These are phyloP conservation scores for Amanita rimosa DNA, from an alignment of 768 basidiomycete species.

Conservation along the genomic window DNA sequence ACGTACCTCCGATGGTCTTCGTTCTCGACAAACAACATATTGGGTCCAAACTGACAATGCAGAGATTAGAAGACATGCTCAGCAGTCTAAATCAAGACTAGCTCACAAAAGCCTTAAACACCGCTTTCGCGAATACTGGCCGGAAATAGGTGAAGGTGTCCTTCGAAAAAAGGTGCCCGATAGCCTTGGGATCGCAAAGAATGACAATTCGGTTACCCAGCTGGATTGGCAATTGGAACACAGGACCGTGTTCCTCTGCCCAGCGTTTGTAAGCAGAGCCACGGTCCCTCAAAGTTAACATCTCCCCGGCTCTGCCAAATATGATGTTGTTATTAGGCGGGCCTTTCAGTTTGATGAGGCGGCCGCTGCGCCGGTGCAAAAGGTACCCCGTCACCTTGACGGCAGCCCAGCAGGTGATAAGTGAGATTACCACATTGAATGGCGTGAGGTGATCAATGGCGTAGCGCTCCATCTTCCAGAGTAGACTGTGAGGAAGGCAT, in stretches of 20 bases:
- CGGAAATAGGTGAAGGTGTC: constrained; percentile 40
- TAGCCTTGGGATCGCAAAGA: constrained; percentile 37
- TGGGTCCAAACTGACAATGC: constrained; percentile 26
- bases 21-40: constrained; percentile 28
- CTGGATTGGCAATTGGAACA: constrained; percentile 25
- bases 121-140: constrained; percentile 19
- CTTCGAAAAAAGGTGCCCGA: constrained; percentile 35
- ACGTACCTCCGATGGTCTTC: constrained; percentile 35
- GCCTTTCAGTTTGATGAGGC: constrained; percentile 25
- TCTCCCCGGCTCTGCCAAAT: constrained; percentile 24
- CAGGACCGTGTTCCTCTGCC: constrained; percentile 36
- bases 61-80: neutral
- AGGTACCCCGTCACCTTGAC: neutral
- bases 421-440: neutral
- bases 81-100: too few relatives aligned
- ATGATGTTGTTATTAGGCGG: constrained; percentile 30
- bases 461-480: neutral
- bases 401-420: neutral
- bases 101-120: constrained; percentile 29
- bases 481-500: neutral
- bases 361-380: neutral
- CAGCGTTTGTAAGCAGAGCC: constrained; percentile 31
- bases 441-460: neutral
- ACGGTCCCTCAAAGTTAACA: constrained; percentile 18
- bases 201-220: constrained; percentile 24